These are phyloP conservation scores for Phaffomyces opuntiae DNA, from an alignment of 805 yeast genomes.

Conservation along the genomic window DNA sequence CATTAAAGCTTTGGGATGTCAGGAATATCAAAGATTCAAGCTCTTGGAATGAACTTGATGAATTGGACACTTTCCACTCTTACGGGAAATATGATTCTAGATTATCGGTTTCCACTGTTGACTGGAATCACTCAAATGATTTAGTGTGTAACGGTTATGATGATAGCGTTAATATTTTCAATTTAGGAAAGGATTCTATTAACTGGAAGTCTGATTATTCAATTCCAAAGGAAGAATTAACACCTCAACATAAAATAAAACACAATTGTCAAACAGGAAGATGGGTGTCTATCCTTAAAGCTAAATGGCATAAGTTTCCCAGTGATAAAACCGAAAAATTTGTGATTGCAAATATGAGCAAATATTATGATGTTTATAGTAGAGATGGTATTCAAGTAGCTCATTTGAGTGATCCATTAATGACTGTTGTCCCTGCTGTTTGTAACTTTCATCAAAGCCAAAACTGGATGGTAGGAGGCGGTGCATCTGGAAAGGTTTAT, in stretches of 20 bases:
- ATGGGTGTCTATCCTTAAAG: slow-evolving; percentile 90
- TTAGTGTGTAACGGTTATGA: slow-evolving; percentile 93
- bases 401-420: slow-evolving; percentile 52
- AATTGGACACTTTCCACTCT: slow-evolving; percentile 26
- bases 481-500: slow-evolving; percentile 86
- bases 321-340: slow-evolving; percentile 71
- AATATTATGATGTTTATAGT: slow-evolving; percentile 76
- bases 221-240: slow-evolving; percentile 29
- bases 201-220: slow-evolving; percentile 14
- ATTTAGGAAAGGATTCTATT: slow-evolving; percentile 30
- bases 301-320: slow-evolving; percentile 78
- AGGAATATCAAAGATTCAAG: slow-evolving; percentile 39
- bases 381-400: slow-evolving; percentile 73
- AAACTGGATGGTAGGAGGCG: slow-evolving; percentile 91
- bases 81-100: slow-evolving; percentile 62
- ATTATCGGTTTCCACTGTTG: slow-evolving; percentile 77
- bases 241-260: slow-evolving; percentile 57
- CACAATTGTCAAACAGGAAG: slow-evolving; percentile 97
- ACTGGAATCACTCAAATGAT: slow-evolving; percentile 53
- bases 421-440: slow-evolving; percentile 94
- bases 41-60: slow-evolving; percentile 54
- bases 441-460: slow-evolving; percentile 73
- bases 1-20: slow-evolving; percentile 82
- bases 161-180: slow-evolving; percentile 71
- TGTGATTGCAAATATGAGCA: slow-evolving; percentile 89